These are phyloP conservation scores for Larix kaempferi DNA, from an alignment of 75 land plant genomes.

Conservation along the genomic window DNA sequence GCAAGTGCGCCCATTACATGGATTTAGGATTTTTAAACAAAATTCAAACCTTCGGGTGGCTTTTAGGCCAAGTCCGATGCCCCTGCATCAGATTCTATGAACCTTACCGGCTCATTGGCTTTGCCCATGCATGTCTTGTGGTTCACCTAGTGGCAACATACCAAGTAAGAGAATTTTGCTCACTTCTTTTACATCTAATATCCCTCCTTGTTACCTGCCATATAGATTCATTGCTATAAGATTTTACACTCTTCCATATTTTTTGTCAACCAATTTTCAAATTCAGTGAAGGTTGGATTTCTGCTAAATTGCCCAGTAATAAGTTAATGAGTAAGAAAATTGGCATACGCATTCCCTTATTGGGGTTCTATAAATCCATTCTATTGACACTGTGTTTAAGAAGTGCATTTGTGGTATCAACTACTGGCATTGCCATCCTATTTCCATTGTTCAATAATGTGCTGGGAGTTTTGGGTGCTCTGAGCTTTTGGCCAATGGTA, in stretches of 20 bases:
- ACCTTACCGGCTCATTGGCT: conserved; percentile 21
- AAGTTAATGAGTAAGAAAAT: conserved; percentile 29
- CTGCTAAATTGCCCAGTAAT: conserved; percentile 21
- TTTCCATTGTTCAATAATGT: conserved; percentile 91
- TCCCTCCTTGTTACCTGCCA: neutral
- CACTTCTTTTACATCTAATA: neutral
- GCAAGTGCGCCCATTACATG: no score
- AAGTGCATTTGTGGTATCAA: conserved; percentile 56
- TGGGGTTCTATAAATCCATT: conserved; percentile 35
- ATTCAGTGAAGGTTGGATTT: conserved; percentile 44
- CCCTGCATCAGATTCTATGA: conserved; percentile 26
- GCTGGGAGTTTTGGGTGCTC: conserved; percentile 72
- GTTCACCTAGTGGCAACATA: conserved; percentile 24
- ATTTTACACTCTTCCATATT: conserved; percentile 25
- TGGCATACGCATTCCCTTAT: conserved; percentile 25
- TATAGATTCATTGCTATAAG: neutral
- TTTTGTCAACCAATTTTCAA: conserved; percentile 67
- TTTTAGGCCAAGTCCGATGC: no score
- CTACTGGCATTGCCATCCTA: conserved; percentile 62
- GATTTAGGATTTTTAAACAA: no score
- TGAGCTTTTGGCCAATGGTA: conserved; percentile 84
- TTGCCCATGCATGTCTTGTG: conserved; percentile 24
- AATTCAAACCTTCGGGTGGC: no score
- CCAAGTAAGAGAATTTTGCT: conserved; percentile 8
- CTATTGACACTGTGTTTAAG: conserved; percentile 60